Conservation (phyloP, 768 basidiomycete genomes). For the Cystofilobasidium ferigula region DNA sequence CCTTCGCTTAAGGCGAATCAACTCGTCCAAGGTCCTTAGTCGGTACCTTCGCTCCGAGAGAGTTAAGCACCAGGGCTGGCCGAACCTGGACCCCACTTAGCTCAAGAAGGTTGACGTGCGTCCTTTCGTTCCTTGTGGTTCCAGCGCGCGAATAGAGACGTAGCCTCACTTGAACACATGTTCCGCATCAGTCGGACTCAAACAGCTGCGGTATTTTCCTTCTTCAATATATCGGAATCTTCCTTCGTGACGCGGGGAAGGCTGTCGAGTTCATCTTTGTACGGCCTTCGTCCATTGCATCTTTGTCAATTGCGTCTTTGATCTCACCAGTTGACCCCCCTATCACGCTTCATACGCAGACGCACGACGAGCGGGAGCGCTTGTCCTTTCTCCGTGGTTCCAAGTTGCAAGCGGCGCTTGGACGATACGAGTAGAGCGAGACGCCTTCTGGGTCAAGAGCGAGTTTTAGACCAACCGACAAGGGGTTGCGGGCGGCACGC, state of each 20-base stretch:
- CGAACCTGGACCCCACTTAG: slow-evolving; percentile 22
- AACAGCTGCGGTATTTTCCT: slow-evolving; percentile 90
- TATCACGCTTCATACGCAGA: background rate
- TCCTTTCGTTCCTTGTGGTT: background rate
- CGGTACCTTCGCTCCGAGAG: slow-evolving; percentile 69
- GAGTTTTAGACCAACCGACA: background rate
- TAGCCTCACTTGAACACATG: slow-evolving; percentile 44
- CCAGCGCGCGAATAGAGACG: no score
- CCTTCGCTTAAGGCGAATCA: slow-evolving; percentile 27
- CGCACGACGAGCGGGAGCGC: background rate
- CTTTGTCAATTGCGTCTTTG: no score
- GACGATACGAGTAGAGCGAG: background rate
- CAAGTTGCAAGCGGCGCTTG: background rate
- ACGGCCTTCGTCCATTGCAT: background rate
- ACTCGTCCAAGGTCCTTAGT: slow-evolving; percentile 48
- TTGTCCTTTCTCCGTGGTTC: no score
- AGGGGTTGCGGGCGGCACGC: no score
- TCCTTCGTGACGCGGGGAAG: slow-evolving; percentile 53
- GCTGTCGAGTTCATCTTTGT: slow-evolving; percentile 48
- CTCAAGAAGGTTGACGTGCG: slow-evolving; percentile 25
- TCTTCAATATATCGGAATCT: slow-evolving; percentile 69
- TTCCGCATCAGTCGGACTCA: slow-evolving; percentile 76
- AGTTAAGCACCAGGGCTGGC: slow-evolving; percentile 49
- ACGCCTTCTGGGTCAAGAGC: background rate
- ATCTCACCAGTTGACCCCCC: background rate